phyloP scores from a whole-genome alignment of 495 filamentous ascomycete genomes.

The Friedmanniomyces simplex region DNA sequence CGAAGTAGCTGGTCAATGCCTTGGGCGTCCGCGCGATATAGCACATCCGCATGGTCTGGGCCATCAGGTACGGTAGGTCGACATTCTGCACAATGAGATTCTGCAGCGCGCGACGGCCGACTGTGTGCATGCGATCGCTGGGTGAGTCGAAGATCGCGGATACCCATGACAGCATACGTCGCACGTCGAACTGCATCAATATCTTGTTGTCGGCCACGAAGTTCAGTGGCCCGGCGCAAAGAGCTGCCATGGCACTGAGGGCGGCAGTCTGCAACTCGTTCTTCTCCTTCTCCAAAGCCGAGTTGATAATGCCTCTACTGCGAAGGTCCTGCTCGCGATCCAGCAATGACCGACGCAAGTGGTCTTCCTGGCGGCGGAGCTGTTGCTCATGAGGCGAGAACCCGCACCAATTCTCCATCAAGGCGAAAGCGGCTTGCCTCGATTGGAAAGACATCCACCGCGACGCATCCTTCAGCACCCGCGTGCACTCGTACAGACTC shows the following conservation, averaged over 20 bases:
- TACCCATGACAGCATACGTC: conserved; percentile 87
- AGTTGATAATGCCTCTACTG: conserved; percentile 64
- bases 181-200: conserved; percentile 79
- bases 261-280: conserved; percentile 81
- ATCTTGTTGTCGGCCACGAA: conserved; percentile 75
- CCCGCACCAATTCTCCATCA: conserved; percentile 99
- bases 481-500: conserved; percentile 83
- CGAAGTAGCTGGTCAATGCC: conserved; percentile 89
- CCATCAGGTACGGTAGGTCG: conserved; percentile 69
- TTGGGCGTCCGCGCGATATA: conserved; percentile 69
- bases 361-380: conserved; percentile 73
- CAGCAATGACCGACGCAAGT: conserved; percentile 72
- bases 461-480: conserved; percentile 71
- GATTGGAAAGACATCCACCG: conserved; percentile 95
- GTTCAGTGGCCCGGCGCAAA: conserved; percentile 85
- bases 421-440: conserved; percentile 79
- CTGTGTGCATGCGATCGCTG: conserved; percentile 84
- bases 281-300: conserved; percentile 94
- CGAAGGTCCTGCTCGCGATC: conserved; percentile 53
- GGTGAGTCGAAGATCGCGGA: conserved; percentile 82
- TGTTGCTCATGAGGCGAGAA: conserved; percentile 85
- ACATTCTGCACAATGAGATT: conserved; percentile 87
- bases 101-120: conserved; percentile 78
- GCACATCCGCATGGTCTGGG: conserved; percentile 79
- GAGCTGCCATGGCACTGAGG: conserved; percentile 85